Conservation (phyloP, 176 grass and related monocot genomes). For the Oropetium thomaeum region DNA sequence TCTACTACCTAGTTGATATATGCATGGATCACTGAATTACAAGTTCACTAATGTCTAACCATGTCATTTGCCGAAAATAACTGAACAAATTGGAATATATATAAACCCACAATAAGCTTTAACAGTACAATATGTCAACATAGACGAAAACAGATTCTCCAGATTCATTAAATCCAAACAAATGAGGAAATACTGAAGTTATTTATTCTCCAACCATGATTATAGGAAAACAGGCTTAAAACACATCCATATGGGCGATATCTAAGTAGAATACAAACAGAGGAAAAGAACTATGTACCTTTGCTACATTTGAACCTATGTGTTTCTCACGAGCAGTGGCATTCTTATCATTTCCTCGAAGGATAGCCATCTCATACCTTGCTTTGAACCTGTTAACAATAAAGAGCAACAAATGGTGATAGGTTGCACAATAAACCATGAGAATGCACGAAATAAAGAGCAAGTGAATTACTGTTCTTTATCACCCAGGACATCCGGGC, state of each 20-base stretch:
- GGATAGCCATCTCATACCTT: conserved; percentile 70
- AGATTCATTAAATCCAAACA: conserved; percentile 9
- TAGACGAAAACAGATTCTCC: neutral
- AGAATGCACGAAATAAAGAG: conserved; percentile 10
- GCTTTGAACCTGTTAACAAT: conserved; percentile 62
- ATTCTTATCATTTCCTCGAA: conserved; percentile 85
- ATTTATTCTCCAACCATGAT: neutral
- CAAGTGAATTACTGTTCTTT: conserved; percentile 62
- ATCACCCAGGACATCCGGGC: conserved; percentile 73
- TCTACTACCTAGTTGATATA: neutral
- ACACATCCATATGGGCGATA: neutral
- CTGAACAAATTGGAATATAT: neutral
- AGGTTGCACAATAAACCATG: conserved; percentile 9
- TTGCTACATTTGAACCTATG: conserved; percentile 68
- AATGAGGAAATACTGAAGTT: neutral
- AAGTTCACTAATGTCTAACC: neutral
- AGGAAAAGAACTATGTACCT: conserved; percentile 40
- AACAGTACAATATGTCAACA: conserved; percentile 8
- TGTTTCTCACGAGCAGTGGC: conserved; percentile 67
- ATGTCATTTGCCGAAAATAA: neutral
- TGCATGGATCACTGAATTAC: neutral
- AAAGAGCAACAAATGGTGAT: conserved; percentile 18
- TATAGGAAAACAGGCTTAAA: conserved; percentile 7
- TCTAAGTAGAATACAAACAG: neutral
- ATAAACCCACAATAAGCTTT: neutral